Evolutionary conservation across 2,329 filamentous ascomycete genomes (phyloP).

Genomic region (Triangularia verruculosa): DNA sequence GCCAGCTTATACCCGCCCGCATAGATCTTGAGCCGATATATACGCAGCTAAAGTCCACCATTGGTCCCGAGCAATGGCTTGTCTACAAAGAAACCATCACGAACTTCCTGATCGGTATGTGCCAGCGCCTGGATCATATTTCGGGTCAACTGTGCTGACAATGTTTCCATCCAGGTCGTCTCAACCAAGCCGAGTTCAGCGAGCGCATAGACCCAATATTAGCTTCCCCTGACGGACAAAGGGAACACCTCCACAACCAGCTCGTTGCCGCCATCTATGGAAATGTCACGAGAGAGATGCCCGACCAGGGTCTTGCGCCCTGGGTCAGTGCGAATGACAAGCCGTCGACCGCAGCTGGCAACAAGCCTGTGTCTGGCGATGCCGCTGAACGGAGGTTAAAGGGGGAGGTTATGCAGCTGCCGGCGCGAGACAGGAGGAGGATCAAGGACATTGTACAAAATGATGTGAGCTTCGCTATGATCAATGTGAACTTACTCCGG

Average conservation of each 20-base stretch:
- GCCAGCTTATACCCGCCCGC: constrained; percentile 61
- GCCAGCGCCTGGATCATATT: not conserved
- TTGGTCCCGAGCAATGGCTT: constrained; percentile 61
- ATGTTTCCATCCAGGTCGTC: constrained; percentile 46
- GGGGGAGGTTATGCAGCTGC: constrained; percentile 68
- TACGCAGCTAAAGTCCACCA: constrained; percentile 56
- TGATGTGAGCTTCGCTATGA: constrained; percentile 47
- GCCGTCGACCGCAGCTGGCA: constrained; percentile 52
- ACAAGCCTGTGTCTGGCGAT: constrained; percentile 63
- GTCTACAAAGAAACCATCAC: constrained; percentile 62
- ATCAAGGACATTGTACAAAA: constrained; percentile 64
- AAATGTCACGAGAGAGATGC: constrained; percentile 68
- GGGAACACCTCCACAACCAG: constrained; percentile 65
- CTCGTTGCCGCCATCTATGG: constrained; percentile 64
- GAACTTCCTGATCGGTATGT: constrained; percentile 61
- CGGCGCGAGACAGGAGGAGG: constrained; percentile 61
- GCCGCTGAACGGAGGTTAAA: constrained; percentile 64
- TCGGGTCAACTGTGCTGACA: constrained; percentile 30
- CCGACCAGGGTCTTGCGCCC: constrained; percentile 63
- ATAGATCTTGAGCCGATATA: constrained; percentile 67
- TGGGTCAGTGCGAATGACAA: constrained; percentile 73
- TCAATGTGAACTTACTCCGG: not conserved
- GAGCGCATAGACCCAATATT: constrained; percentile 60
- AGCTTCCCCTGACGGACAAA: constrained; percentile 54
- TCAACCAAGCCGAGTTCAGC: constrained; percentile 61